phyloP scores from a whole-genome alignment of 345 rosid genomes.

The Hypericum androsaemum region DNA sequence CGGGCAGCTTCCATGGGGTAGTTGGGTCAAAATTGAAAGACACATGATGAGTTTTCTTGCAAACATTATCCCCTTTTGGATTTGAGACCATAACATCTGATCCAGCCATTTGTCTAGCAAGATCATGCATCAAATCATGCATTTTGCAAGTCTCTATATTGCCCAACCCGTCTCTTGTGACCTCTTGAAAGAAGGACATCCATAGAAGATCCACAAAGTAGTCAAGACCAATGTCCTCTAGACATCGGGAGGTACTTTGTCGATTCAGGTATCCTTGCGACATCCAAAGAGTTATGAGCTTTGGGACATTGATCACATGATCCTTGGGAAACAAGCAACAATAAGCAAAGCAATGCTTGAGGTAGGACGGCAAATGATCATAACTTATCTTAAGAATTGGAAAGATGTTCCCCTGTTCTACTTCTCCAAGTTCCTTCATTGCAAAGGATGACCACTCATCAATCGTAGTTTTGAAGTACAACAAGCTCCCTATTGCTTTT shows the following conservation, averaged over 20 bases:
- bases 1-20: too few relatives aligned
- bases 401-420: not conserved
- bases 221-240: slow-evolving; percentile 13
- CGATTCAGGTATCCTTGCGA: slow-evolving; percentile 19
- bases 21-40: too few relatives aligned
- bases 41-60: too few relatives aligned
- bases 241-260: not conserved
- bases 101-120: slow-evolving; percentile 5
- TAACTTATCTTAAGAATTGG: not conserved
- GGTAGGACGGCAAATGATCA: slow-evolving; percentile 17
- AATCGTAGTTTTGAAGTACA: too few relatives aligned
- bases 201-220: slow-evolving; percentile 16
- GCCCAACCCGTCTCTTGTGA: too few relatives aligned
- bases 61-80: too few relatives aligned
- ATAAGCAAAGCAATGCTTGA: slow-evolving; percentile 19
- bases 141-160: slow-evolving; percentile 9
- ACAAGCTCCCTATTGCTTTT: too few relatives aligned
- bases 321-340: slow-evolving; percentile 22
- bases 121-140: slow-evolving; percentile 30
- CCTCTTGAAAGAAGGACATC: not conserved
- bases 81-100: too few relatives aligned
- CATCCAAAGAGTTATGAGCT: slow-evolving; percentile 20
- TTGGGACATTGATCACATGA: slow-evolving; percentile 10
- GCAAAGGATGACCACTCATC: too few relatives aligned
- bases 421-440: too few relatives aligned